Conservation (phyloP, 164 flowering plant species). For the Nelumbo lutea region DNA sequence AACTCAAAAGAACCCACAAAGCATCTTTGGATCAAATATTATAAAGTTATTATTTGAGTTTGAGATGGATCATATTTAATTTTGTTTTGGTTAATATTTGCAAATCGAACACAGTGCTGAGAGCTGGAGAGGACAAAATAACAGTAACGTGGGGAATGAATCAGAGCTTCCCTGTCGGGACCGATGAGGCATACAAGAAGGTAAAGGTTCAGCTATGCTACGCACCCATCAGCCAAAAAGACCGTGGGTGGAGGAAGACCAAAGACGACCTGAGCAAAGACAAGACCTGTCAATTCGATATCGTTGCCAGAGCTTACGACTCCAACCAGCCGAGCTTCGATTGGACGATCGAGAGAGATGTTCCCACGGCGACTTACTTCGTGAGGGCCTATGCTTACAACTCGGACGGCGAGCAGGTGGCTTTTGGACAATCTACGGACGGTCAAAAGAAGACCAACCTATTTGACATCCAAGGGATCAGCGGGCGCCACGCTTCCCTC, state of each 20-base stretch:
- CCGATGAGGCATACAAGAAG: conserved; percentile 37
- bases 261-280: conserved; percentile 42
- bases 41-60: no score
- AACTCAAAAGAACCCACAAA: no score
- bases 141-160: conserved; percentile 48
- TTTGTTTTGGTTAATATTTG: not conserved
- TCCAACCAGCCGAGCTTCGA: conserved; percentile 11
- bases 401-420: conserved; percentile 31
- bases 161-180: conserved; percentile 27
- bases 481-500: conserved; percentile 63
- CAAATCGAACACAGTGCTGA: conserved; percentile 33
- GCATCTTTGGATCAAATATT: no score
- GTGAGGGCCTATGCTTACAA: conserved; percentile 27
- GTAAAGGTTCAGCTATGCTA: conserved; percentile 57
- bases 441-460: conserved; percentile 38
- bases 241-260: conserved; percentile 62
- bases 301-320: conserved; percentile 32
- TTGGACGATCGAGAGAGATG: conserved; percentile 10
- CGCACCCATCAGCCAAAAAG: conserved; percentile 58
- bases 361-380: conserved; percentile 30
- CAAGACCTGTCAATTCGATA: conserved; percentile 49
- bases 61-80: no score
- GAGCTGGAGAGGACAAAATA: conserved; percentile 39
- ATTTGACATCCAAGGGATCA: conserved; percentile 49
- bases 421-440: conserved; percentile 70